Base-by-base conservation (phyloP, 768 basidiomycete genomes). In the Suillus ampliporus region DNA sequence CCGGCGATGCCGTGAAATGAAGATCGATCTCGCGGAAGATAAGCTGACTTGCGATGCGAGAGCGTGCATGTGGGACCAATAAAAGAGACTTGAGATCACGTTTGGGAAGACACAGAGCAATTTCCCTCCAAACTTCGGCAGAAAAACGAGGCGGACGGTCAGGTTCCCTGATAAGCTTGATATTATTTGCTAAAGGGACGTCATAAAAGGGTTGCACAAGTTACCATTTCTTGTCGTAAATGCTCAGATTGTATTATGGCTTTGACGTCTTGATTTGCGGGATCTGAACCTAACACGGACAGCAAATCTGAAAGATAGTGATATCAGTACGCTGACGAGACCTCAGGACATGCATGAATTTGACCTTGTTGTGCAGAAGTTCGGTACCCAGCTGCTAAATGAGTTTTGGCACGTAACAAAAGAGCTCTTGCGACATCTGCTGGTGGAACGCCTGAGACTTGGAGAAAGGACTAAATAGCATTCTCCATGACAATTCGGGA, bases 281-380 rank as follows among this genome's bases (percentile, higher is more conserved):
- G 89, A 63, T 91, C 89, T 23, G 80, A 81, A 43, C 72, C 79
- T 50, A 91, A 74, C 43, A 88, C 87, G 28, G 88, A 87, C 66
- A 89, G 83, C 28, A 91, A 77, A 74, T 91, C 90, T 91, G 64
- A 56, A 34, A 10, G 35, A 46, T 41, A 37, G 37, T 50, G 28
- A 19, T 50, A 10, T 58, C 23, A 54, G 53, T 3, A n/a, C 21
- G 8, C 3, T 31, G 23, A 19, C 26, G 35, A 28, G 23, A 14
- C 11, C 17, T 19, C 31, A 50, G 15, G 35, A 23, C 3, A 53
- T 11, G 8, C 4, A 5, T 13, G 44, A 60, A n/a, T n/a, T n/a
- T n/a, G n/a, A n/a, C 89, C 89, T 79, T 91, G 86, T 67, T 89
- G 83, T 14, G 87, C 89, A 56, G 87, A 85, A 38, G 84, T 81